Evolutionary conservation across 805 yeast genomes (phyloP).

Genomic region (Candida sithepensis): DNA sequence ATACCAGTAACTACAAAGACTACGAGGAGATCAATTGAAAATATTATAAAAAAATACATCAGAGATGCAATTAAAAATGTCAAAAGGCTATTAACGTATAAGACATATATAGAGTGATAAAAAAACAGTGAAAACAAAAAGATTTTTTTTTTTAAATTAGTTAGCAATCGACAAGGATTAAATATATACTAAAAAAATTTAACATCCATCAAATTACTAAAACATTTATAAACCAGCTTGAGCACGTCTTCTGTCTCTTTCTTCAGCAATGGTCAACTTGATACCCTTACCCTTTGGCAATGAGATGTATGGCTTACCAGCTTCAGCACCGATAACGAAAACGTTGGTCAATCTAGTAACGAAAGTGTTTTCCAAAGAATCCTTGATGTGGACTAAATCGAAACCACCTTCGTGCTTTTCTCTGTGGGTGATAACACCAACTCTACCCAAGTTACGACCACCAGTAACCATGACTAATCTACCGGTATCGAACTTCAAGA

Average conservation of each 20-base stretch:
- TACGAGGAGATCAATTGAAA: too few species aligned
- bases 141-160: neutral
- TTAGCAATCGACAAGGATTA: neutral
- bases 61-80: neutral
- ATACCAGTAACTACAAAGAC: too few species aligned
- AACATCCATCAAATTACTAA: slow-evolving; percentile 1
- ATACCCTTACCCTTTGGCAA: slow-evolving; percentile 99
- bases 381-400: slow-evolving; percentile 96
- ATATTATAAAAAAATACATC: slow-evolving; percentile 1
- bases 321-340: slow-evolving; percentile 86
- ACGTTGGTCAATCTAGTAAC: slow-evolving; percentile 94
- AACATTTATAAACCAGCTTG: slow-evolving; percentile 51
- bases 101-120: slow-evolving; percentile 1
- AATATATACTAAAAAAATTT: neutral
- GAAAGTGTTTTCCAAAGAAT: slow-evolving; percentile 88
- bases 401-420: slow-evolving; percentile 98
- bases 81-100: neutral
- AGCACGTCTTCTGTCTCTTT: slow-evolving; percentile 98
- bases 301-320: slow-evolving; percentile 89
- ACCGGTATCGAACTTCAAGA: slow-evolving; percentile 90
- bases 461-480: slow-evolving; percentile 91
- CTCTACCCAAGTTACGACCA: slow-evolving; percentile 98
- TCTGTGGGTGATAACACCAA: slow-evolving; percentile 93
- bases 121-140: slow-evolving; percentile 1
- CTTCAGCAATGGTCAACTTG: slow-evolving; percentile 92